Conservation (phyloP, 805 yeast species). For the Dipodascus geniculatus region DNA sequence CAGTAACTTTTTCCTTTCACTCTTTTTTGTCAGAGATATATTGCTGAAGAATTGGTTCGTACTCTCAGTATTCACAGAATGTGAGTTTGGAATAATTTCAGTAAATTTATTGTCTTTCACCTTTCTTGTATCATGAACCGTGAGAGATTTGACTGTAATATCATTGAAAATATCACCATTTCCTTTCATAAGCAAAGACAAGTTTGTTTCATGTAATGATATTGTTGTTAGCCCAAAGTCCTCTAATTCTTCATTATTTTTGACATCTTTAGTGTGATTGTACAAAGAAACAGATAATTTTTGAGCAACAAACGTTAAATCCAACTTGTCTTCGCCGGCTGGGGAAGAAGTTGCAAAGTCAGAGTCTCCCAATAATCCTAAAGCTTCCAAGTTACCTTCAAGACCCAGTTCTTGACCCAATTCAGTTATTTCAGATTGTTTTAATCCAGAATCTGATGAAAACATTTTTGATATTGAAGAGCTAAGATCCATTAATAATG, state of each 20-base stretch:
- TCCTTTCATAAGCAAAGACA: slow-evolving; percentile 38
- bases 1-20: slow-evolving; percentile 17
- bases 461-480: slow-evolving; percentile 47
- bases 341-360: not conserved
- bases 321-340: slow-evolving; percentile 21
- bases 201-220: slow-evolving; percentile 46
- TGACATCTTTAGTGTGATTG: slow-evolving; percentile 17
- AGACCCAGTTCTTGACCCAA: slow-evolving; percentile 16
- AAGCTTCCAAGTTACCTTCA: slow-evolving; percentile 7
- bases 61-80: slow-evolving; percentile 29
- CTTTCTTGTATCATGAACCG: slow-evolving; percentile 62
- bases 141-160: slow-evolving; percentile 56
- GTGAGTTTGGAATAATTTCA: slow-evolving; percentile 63
- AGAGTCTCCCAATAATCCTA: not conserved
- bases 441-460: slow-evolving; percentile 35
- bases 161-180: slow-evolving; percentile 48
- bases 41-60: slow-evolving; percentile 62
- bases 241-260: slow-evolving; percentile 18
- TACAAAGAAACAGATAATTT: slow-evolving; percentile 41
- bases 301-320: slow-evolving; percentile 47
- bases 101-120: slow-evolving; percentile 57
- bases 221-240: slow-evolving; percentile 37
- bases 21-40: slow-evolving; percentile 32
- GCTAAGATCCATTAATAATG: slow-evolving; percentile 42
- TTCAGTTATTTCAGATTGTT: slow-evolving; percentile 43